These are phyloP conservation scores for Closterium sp. DNA, from an alignment of 139 green algal genomes.

Conservation along the genomic window DNA sequence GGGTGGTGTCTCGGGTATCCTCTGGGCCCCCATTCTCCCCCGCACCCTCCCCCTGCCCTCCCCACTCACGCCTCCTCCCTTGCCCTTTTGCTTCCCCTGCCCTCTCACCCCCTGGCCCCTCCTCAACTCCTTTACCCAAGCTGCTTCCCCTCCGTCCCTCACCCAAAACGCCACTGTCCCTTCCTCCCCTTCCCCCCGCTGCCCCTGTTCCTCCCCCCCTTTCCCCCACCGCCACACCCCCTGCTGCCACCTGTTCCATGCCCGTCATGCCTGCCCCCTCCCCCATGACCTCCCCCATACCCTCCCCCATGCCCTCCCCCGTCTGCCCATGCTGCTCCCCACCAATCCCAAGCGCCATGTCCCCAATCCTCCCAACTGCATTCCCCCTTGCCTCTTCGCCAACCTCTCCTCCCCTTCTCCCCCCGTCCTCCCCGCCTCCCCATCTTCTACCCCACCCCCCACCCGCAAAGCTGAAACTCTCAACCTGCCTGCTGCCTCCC, in stretches of 20 bases:
- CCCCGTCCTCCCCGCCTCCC: neutral
- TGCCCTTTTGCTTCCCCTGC: neutral
- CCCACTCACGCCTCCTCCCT: neutral
- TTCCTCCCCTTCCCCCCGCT: neutral
- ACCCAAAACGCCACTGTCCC: neutral
- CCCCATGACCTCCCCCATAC: neutral
- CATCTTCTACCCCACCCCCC: neutral
- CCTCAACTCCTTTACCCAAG: neutral
- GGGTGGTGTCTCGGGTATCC: constrained; percentile 26
- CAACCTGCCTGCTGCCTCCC: neutral
- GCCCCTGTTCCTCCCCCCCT: neutral
- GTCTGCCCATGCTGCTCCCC: neutral
- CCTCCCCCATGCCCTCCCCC: neutral
- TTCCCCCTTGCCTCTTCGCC: neutral
- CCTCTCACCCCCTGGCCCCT: neutral
- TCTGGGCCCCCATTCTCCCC: neutral
- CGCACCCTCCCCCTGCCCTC: neutral
- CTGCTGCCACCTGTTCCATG: neutral
- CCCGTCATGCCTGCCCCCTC: neutral
- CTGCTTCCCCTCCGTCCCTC: constrained; percentile 17
- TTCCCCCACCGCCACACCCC: neutral
- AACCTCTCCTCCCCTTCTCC: neutral
- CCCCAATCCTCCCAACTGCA: neutral
- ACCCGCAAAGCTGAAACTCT: constrained; percentile 12
- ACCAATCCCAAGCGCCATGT: neutral